phyloP scores from a whole-genome alignment of 169 alveolate species.

The Babesia ovis region DNA sequence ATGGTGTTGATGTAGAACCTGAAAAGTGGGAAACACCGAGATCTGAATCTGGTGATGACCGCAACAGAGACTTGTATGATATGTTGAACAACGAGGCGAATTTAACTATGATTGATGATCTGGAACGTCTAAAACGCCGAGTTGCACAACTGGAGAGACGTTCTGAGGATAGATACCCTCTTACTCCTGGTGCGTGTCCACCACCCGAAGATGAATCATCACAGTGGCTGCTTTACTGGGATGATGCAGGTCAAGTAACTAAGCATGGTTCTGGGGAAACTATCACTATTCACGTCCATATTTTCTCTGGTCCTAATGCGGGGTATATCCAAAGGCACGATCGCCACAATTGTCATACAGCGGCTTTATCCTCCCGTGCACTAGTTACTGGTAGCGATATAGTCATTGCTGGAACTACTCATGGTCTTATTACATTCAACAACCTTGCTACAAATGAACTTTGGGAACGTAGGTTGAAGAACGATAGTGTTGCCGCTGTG shows the following conservation, averaged over 20 bases:
- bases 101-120: conserved; percentile 19
- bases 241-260: conserved; percentile 58
- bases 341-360: conserved; percentile 62
- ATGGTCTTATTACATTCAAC: conserved; percentile 33
- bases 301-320: conserved; percentile 61
- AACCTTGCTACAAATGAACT: conserved; percentile 43
- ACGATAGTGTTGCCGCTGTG: conserved; percentile 42
- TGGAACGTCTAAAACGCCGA: conserved; percentile 32
- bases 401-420: background rate
- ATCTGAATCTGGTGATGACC: background rate
- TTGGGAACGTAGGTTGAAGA: conserved; percentile 62
- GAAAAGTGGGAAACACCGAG: background rate
- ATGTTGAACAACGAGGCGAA: conserved; percentile 14
- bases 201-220: conserved; percentile 51
- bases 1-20: background rate
- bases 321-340: conserved; percentile 53
- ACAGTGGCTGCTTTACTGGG: conserved; percentile 63
- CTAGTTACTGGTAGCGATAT: conserved; percentile 51
- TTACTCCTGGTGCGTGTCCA: conserved; percentile 64
- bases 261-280: conserved; percentile 40
- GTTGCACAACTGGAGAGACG: conserved; percentile 43
- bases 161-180: background rate
- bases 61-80: conserved; percentile 3
- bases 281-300: conserved; percentile 46
- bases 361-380: conserved; percentile 25